phyloP scores from a whole-genome alignment of 2,329 filamentous ascomycete species.

The Colletotrichum truncatum region DNA sequence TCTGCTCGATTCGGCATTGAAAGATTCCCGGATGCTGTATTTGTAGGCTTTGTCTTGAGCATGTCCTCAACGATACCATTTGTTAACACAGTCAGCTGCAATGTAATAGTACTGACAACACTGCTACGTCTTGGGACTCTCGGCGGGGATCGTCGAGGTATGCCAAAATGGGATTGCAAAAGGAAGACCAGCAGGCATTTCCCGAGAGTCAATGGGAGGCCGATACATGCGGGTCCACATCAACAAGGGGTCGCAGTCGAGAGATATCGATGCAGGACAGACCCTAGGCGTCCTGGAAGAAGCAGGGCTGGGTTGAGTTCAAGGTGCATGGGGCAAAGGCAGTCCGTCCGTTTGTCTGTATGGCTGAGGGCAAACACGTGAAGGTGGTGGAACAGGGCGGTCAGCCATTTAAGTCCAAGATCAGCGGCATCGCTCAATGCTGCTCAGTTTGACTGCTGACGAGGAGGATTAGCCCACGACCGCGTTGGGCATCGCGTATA shows the following conservation, averaged over 20 bases:
- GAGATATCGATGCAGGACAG: slow-evolving; percentile 5
- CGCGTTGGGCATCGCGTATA: slow-evolving; percentile 5
- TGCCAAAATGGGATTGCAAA: neutral
- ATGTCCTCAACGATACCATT: no score
- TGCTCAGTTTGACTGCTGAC: neutral
- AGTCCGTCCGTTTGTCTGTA: neutral
- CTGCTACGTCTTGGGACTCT: neutral
- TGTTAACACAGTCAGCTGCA: neutral
- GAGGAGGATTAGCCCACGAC: neutral
- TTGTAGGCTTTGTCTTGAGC: no score
- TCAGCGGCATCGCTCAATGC: neutral
- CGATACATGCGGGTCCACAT: slow-evolving; percentile 13
- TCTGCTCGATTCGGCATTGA: neutral
- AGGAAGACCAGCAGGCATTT: neutral
- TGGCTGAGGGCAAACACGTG: slow-evolving; percentile 22
- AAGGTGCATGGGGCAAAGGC: neutral
- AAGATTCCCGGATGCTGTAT: no score
- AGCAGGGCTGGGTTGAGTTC: slow-evolving; percentile 16
- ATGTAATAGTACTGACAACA: neutral
- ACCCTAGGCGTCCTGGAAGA: neutral
- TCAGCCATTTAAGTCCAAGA: slow-evolving; percentile 2
- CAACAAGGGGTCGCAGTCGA: slow-evolving; percentile 12
- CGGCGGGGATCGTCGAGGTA: slow-evolving; percentile 2
- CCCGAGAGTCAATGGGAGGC: neutral
- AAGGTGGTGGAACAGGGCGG: slow-evolving; percentile 2